Conservation (phyloP, 495 filamentous ascomycete genomes). For the Neurospora sp. region DNA sequence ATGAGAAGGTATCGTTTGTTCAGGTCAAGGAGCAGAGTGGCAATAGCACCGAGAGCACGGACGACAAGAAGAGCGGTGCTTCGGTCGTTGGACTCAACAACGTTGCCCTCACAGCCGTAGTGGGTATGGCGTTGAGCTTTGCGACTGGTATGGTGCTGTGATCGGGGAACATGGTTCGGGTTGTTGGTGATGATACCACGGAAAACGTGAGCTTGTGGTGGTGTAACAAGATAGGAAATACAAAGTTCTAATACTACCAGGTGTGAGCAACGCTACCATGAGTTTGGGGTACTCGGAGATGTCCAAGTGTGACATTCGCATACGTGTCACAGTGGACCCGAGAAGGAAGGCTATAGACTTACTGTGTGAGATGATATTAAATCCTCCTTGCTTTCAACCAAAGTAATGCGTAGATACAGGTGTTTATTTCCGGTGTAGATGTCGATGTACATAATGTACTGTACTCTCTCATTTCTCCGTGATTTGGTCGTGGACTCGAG, state of each 20-base stretch:
- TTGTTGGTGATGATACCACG: not conserved
- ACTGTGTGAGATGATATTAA: not conserved
- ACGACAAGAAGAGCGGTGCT: slow-evolving; percentile 4
- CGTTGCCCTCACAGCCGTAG: slow-evolving; percentile 37
- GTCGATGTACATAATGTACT: not conserved
- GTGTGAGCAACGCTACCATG: not conserved
- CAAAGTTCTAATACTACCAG: not conserved
- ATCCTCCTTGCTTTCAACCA: not conserved
- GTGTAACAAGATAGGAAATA: not conserved
- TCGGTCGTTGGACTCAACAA: slow-evolving; percentile 13
- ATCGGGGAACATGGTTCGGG: not conserved
- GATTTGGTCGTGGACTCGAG: slow-evolving; percentile 22
- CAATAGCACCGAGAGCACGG: not conserved
- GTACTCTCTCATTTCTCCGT: slow-evolving; percentile 7
- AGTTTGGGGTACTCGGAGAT: not conserved
- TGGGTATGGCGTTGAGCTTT: slow-evolving; percentile 45
- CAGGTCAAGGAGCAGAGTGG: slow-evolving; percentile 9
- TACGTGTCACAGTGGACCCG: not conserved
- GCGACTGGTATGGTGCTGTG: slow-evolving; percentile 19
- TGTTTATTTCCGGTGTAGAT: not conserved
- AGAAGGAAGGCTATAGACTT: not conserved
- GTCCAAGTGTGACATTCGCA: not conserved
- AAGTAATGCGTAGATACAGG: not conserved
- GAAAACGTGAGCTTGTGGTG: not conserved
- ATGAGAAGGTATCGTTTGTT: slow-evolving; percentile 22